Evolutionary conservation across 2,329 filamentous ascomycete genomes (phyloP), one percentile per base, ranked within the genome.

Genomic region (Fusarium napiforme): DNA sequence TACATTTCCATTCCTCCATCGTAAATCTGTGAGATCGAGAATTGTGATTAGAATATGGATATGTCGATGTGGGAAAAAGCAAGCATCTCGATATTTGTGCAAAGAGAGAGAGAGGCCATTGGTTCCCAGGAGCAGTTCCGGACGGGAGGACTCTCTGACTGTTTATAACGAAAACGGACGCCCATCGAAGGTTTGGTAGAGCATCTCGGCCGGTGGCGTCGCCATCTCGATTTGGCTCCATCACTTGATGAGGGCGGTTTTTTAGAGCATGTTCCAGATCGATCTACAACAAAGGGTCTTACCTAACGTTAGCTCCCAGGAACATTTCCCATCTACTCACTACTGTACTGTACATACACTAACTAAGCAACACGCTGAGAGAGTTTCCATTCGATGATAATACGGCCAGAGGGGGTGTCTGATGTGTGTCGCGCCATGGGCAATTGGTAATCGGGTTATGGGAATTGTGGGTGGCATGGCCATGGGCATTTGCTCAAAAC

Each of bases 191-290:
- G 56, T 69, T 69, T 72, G 63, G 73, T 46, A 62, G 63, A 73
- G 69, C 69, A 77, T 75, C 72, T 73, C 59, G 49, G 58, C 55
- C 39, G 55, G 69, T 74, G 75, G 75, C 73, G 69, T 71, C 60
- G 56, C 50, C 64, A 77, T 77, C 73, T 73, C 69, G 75, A 77
- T 76, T 58, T 59, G 58, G 56, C n/a, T 53, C 47, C 53, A 50
- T 72, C 68, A 74, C 64, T 66, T 74, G 64, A 72, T 58, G 46
- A 40, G 55, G 45, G 46, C 34, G 42, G n/a, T 15, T 45, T 60
- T 45, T 52, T n/a, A 37, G 46, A 52, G 43, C 50, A 50, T 62
- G 60, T 60, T 71, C 66, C 45, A 74, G 73, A 71, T 72, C 60
- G 68, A 69, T 74, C 72, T 64, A 59, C 61, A 46, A 43, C 45